These are phyloP conservation scores for Cryptomeria japonica DNA, from an alignment of 75 land plant species.

Conservation along the genomic window DNA sequence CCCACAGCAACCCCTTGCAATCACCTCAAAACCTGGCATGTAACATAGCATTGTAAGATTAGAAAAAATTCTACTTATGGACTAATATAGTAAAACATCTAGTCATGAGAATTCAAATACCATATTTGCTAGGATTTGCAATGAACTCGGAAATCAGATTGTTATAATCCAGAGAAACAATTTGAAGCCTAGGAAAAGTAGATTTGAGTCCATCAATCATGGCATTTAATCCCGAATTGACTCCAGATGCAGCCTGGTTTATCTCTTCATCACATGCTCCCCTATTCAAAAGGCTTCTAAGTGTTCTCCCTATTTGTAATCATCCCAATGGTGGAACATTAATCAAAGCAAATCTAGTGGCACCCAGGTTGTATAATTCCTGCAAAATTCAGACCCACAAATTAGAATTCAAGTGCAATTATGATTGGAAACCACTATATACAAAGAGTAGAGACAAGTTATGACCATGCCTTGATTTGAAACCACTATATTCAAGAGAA, in stretches of 20 bases:
- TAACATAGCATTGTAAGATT: not conserved
- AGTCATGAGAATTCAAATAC: not conserved
- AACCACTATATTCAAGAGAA: too few relatives aligned
- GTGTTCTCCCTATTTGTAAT: not conserved
- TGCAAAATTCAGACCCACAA: not conserved
- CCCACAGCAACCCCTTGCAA: slow-evolving; percentile 29
- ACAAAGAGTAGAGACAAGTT: too few relatives aligned
- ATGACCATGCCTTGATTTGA: too few relatives aligned
- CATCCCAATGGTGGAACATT: slow-evolving; percentile 12
- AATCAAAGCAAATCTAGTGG: not conserved
- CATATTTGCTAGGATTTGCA: slow-evolving; percentile 6
- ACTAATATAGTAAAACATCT: not conserved
- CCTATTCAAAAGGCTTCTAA: not conserved
- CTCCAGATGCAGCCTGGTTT: not conserved
- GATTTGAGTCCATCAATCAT: not conserved
- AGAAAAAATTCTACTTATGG: not conserved
- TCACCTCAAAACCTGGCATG: slow-evolving; percentile 15
- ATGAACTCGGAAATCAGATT: not conserved
- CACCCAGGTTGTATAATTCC: not conserved
- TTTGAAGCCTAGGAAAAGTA: not conserved
- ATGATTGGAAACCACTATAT: too few relatives aligned
- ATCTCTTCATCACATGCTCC: not conserved
- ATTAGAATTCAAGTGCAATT: too few relatives aligned
- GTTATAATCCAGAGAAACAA: not conserved
- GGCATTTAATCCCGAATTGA: not conserved